Base-by-base conservation (phyloP, 805 yeast genomes). In the Schizosaccharomyces cryophilus region DNA sequence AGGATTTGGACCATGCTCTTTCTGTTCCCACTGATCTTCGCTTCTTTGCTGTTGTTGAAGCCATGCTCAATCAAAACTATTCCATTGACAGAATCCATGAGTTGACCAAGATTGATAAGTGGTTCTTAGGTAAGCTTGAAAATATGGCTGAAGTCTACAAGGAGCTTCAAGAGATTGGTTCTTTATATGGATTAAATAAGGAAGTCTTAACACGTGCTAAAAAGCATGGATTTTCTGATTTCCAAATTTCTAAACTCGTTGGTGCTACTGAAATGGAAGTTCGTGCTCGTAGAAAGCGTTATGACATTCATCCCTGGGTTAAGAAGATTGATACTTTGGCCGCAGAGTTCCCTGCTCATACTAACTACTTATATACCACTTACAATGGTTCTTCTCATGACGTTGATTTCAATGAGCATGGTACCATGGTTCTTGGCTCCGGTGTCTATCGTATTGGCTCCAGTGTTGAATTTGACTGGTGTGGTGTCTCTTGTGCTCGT, bases 361-460 rank as follows among this genome's bases (percentile, higher is more conserved):
- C 98, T 67, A 90, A 90, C 77, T 90, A 90, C 74, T 77, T 90
- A 73, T 90, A 93, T 77, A 80, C 87, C 73, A 93, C 97, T 47
- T 90, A 93, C 76, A 89, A 87, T 69, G 97, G 95, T 59, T 88
- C 85, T 66, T 74, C 84, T 42, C 83, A 85, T 66, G 98, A 90
- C 73, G 81, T 93, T 63, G 71, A 76, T n/a, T 93, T 90, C 69
- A 82, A 88, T 66, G 96, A 90, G 65, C 82, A 88, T 65, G 96
- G 96, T 72, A 84, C 85, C 60, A 86, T 90, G 85, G 98, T 90
- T 54, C 77, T 90, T 63, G 97, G 97, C 66, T 88, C 96, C 4
- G 98, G 98, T 79, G 98, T 93, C 56, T 90, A 90, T 79, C 83
- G 98, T 76, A 90, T 90, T 71, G 98, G 98, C 68, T 93, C 97